Evolutionary conservation across 345 rosid species (phyloP), one percentile per base, ranked within the genome.

Genomic region (Zanthoxylum bungeanum): DNA sequence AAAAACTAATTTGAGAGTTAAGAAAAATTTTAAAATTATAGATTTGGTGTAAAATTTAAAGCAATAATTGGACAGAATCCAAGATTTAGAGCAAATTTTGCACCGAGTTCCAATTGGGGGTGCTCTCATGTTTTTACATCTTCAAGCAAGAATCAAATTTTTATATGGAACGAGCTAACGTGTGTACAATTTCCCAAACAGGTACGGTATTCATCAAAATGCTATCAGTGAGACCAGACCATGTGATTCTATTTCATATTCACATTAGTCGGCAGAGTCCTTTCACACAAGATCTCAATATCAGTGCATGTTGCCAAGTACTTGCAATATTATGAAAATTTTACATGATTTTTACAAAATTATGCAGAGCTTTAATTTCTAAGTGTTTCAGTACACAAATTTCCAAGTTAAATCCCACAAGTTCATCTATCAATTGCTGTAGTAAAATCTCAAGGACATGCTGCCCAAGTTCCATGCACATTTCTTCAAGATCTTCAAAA

Each of bases 381-480:
- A 4, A 62, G 36, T 47, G 60, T 58, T 40, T 59, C 50, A 53
- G 17, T 33, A 5, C 60, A 30, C 40, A 37, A 9, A 9, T 40
- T 72, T 70, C 62, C 77, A 66, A 67, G 70, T 85, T 79, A 71
- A 77, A 68, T 68, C 70, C 79, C 22, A 42, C 68, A 10, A 88
- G 79, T 71, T 88, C 90, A 75, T 83, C 85, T 16, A 76, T 73
- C 7, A 40, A 39, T 63, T 78, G 73, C 12, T 28, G 14, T 37
- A 81, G 53, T 2, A 78, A 65, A 50, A 37, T 19, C 73, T 84
- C 88, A 44, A 90, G 79, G 62, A 90, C 80, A 53, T 85, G 77
- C 66, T 81, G 82, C 68, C 78, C 93, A 56, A 88, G 61, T 14
- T 83, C 87, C 30, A 50, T 51, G 52, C 86, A 85, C 4, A 86